Percentiles rank a stretch among this genome's conserved stretches.
Evolutionary conservation across 768 basidiomycete species (phyloP).

Genomic region (Leccinum longicurvipes): DNA sequence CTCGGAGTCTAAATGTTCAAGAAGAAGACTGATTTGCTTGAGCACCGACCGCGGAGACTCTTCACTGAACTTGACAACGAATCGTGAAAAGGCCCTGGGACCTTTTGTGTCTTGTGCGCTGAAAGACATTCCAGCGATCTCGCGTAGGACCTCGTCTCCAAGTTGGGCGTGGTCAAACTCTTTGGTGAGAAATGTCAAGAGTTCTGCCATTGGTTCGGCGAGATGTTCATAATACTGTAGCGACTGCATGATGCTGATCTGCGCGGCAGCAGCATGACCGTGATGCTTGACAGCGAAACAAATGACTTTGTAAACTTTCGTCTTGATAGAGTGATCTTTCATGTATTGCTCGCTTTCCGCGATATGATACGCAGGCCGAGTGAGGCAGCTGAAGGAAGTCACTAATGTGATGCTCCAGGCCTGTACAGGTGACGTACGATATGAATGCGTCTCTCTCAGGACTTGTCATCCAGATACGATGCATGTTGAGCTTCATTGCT

Average conservation of each 20-base stretch:
- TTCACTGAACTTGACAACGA: slow-evolving; percentile 80
- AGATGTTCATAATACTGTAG: slow-evolving; percentile 95
- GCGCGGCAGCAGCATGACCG: slow-evolving; percentile 76
- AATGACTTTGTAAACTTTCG: slow-evolving; percentile 82
- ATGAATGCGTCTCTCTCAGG: slow-evolving; percentile 85
- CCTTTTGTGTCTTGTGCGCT: slow-evolving; percentile 82
- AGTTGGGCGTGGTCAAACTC: slow-evolving; percentile 89
- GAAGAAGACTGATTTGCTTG: slow-evolving; percentile 85
- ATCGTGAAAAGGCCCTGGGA: slow-evolving; percentile 79
- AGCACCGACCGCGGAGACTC: slow-evolving; percentile 73
- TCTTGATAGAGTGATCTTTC: slow-evolving; percentile 69
- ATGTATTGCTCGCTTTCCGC: slow-evolving; percentile 85
- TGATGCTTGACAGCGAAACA: slow-evolving; percentile 92
- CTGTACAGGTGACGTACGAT: slow-evolving; percentile 36
- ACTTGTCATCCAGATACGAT: slow-evolving; percentile 87
- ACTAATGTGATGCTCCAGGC: not conserved
- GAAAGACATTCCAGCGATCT: slow-evolving; percentile 78
- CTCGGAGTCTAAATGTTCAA: slow-evolving; percentile 89
- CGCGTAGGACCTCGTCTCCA: slow-evolving; percentile 87
- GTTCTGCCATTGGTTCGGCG: slow-evolving; percentile 91
- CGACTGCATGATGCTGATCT: slow-evolving; percentile 87
- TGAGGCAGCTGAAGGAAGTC: slow-evolving; percentile 64
- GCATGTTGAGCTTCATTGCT: slow-evolving; percentile 62
- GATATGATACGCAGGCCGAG: slow-evolving; percentile 83
- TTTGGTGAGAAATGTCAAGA: slow-evolving; percentile 70